Conservation (phyloP, 2,329 filamentous ascomycete species). For the Fusarium heterosporum region DNA sequence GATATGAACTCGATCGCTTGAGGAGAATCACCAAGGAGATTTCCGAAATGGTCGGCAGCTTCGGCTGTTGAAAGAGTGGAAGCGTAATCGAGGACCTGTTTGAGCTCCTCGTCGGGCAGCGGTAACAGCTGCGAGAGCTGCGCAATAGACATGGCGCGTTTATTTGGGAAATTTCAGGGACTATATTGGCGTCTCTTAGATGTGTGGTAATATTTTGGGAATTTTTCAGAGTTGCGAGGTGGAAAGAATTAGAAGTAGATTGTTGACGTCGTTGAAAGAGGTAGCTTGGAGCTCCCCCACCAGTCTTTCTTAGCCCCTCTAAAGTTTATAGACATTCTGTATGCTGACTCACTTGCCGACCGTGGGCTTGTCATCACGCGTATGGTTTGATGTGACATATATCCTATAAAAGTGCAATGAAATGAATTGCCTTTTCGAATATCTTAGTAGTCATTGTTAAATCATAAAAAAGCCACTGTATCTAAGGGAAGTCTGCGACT, state of each 20-base stretch:
- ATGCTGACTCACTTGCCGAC: slow-evolving; percentile 41
- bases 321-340: slow-evolving; percentile 9
- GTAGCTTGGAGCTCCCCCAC: slow-evolving; percentile 41
- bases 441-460: not conserved
- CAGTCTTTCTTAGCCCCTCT: slow-evolving; percentile 32
- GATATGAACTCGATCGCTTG: slow-evolving; percentile 81
- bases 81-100: slow-evolving; percentile 86
- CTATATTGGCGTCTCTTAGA: not conserved
- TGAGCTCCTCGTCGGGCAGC: slow-evolving; percentile 84
- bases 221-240: not conserved
- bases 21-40: slow-evolving; percentile 87
- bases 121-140: slow-evolving; percentile 85
- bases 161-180: fast-evolving
- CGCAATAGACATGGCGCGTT: slow-evolving; percentile 63
- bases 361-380: not conserved
- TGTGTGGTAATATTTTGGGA: not conserved
- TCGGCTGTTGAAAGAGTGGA: slow-evolving; percentile 79
- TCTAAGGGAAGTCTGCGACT: not conserved
- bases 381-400: not conserved
- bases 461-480: not conserved
- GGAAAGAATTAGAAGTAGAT: not conserved
- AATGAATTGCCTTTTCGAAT: not conserved
- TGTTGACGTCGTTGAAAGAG: slow-evolving; percentile 38
- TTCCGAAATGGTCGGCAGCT: slow-evolving; percentile 86
- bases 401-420: not conserved